These are phyloP conservation scores for Coleophoma cylindrospora DNA, from an alignment of 2,329 filamentous ascomycete species.

Conservation along the genomic window DNA sequence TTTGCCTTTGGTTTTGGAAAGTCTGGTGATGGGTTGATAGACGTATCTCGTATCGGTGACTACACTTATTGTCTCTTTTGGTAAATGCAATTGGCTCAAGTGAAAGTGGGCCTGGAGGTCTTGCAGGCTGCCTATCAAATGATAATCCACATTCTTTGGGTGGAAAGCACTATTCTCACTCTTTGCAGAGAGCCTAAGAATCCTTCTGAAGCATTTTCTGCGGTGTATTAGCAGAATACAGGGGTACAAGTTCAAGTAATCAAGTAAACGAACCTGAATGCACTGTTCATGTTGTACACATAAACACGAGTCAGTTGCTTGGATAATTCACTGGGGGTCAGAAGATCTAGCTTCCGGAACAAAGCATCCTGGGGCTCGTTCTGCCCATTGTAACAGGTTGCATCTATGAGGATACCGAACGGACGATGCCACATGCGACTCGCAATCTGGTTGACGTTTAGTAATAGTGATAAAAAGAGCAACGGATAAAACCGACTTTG, in stretches of 20 bases:
- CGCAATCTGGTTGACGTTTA: constrained; percentile 45
- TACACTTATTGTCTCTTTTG: constrained; percentile 66
- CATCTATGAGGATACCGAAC: constrained; percentile 63
- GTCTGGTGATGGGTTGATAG: constrained; percentile 58
- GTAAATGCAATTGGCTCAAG: constrained; percentile 59
- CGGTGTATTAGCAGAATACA: constrained; percentile 31
- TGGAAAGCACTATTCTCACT: constrained; percentile 57
- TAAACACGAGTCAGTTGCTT: constrained; percentile 57
- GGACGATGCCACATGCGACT: constrained; percentile 66
- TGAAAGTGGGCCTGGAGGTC: constrained; percentile 65
- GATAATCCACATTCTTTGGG: constrained; percentile 60
- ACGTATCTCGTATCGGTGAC: constrained; percentile 61
- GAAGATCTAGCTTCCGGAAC: constrained; percentile 56
- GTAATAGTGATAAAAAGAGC: neutral
- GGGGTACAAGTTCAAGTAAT: constrained; percentile 42
- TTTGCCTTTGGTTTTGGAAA: constrained; percentile 66
- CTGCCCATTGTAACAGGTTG: constrained; percentile 65
- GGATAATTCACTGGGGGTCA: constrained; percentile 57
- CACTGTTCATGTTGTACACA: constrained; percentile 70
- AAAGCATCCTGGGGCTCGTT: constrained; percentile 62
- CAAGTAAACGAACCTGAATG: constrained; percentile 55
- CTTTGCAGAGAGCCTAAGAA: constrained; percentile 56
- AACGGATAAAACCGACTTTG: constrained; percentile 40
- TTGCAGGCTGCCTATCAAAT: constrained; percentile 59
- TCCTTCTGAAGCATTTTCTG: constrained; percentile 59